Evolutionary conservation across 768 basidiomycete genomes (phyloP), one percentile per base, ranked within the genome.

Genomic region (Royoungia palumana): DNA sequence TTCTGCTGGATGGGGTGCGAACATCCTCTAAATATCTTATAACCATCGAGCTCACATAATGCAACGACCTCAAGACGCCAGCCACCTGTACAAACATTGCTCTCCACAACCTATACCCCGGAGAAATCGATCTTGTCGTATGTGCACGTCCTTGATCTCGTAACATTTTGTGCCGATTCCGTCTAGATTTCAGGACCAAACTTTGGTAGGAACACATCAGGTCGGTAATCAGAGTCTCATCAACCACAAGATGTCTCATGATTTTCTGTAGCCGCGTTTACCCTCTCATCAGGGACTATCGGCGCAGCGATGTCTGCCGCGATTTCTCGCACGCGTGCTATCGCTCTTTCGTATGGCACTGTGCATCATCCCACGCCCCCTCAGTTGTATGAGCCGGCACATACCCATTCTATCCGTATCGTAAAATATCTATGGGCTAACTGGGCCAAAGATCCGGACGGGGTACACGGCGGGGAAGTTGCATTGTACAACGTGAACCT

Each of bases 21-120:
- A 34, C 22, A 36, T 20, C 32, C 7, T 77, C 68, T 10, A 46
- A 10, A 20, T 49, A 25, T 47, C 55, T n/a, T 28, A 38, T 50
- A 12, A 41, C 17, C 35, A 35, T 40, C 46, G 24, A 34, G 5
- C 53, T 50, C 40, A 54, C 38, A 44, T 47, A 41, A 48, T 32
- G 38, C 35, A 37, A 47, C 21, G 16, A 25, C 48, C 4, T 43
- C 53, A 89, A 62, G 88, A 93, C 91, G 10, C 90, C 94, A 5
- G 92, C 94, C 4, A 89, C 94, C 12, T 96, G 94, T 63, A 76
- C 89, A 3, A 96, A 95, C 60, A 83, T 97, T 50, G 92, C 82
- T 2, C 71, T 97, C 35, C 89, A 95, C 67, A 97, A 97, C 59
- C 59, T 97, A 9, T 94, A 85, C 64, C 85, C 83, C 2, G 85